These are phyloP conservation scores for Epichloe uncinata DNA, from an alignment of 2,329 filamentous ascomycete genomes.

Conservation along the genomic window DNA sequence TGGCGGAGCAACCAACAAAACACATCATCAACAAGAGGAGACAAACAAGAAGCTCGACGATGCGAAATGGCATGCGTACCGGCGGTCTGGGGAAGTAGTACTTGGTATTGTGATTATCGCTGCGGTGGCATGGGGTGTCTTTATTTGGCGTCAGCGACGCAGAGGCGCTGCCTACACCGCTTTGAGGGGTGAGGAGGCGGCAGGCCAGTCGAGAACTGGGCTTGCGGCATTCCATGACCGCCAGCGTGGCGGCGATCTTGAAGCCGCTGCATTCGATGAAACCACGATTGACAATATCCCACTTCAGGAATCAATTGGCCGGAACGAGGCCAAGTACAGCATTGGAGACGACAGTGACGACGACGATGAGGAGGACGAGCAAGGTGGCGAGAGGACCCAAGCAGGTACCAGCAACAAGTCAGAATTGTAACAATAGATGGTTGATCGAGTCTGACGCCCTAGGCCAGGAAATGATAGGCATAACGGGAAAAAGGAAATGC, in stretches of 20 bases:
- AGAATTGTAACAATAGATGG: neutral
- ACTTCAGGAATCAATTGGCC: conserved; percentile 29
- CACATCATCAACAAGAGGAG: conserved; percentile 39
- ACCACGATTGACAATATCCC: conserved; percentile 50
- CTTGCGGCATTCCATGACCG: conserved; percentile 37
- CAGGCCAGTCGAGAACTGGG: conserved; percentile 20
- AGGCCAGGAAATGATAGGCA: neutral
- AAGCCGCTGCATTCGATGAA: conserved; percentile 53
- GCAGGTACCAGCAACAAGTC: neutral
- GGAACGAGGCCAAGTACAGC: conserved; percentile 36
- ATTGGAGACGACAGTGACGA: conserved; percentile 45
- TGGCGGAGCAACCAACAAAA: conserved; percentile 48
- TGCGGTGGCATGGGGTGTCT: conserved; percentile 62
- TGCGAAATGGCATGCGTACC: conserved; percentile 81
- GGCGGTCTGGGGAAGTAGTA: conserved; percentile 73
- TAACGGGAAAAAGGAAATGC: neutral
- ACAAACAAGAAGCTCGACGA: conserved; percentile 60
- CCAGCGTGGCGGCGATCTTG: conserved; percentile 37
- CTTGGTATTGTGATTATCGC: conserved; percentile 68
- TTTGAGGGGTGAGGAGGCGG: conserved; percentile 26
- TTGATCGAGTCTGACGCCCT: neutral
- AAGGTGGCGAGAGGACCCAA: conserved; percentile 2
- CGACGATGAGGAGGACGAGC: conserved; percentile 17
- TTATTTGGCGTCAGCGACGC: conserved; percentile 49
- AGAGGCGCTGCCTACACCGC: conserved; percentile 41